Conservation (phyloP, 495 filamentous ascomycete genomes). For the Amphirosellinia nigrospora region DNA sequence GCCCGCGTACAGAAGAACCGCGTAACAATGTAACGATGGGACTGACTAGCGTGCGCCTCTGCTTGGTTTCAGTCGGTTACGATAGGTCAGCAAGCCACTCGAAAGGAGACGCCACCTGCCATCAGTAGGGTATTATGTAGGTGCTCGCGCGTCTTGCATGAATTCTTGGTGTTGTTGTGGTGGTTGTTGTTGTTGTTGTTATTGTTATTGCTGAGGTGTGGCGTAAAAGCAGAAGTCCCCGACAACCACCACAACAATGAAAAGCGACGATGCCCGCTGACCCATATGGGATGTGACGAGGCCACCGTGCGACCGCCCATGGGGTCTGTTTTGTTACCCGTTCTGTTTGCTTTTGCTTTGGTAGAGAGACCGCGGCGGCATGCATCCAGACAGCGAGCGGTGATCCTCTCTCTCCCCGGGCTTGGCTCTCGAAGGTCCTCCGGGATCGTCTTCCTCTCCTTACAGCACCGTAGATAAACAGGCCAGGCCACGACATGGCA, state of each 20-base stretch:
- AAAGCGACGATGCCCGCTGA: not conserved
- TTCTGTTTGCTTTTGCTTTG: slow-evolving; percentile 20
- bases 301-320: slow-evolving; percentile 27
- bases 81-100: slow-evolving; percentile 17
- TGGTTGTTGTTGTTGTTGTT: not conserved
- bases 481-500: slow-evolving; percentile 4
- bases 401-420: not conserved
- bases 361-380: slow-evolving; percentile 4
- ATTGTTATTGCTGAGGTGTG: not conserved
- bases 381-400: slow-evolving; percentile 7
- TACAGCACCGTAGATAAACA: not conserved
- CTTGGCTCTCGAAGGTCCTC: slow-evolving; percentile 12
- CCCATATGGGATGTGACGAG: slow-evolving; percentile 21
- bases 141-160: slow-evolving; percentile 3
- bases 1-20: slow-evolving; percentile 18
- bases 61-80: not conserved
- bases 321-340: slow-evolving; percentile 2
- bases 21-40: slow-evolving; percentile 14
- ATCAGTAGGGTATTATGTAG: not conserved
- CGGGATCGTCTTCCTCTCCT: not conserved
- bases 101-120: not conserved
- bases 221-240: slow-evolving; percentile 10
- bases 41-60: not conserved
- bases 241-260: slow-evolving; percentile 7
- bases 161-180: not conserved